Conservation (phyloP, 805 yeast genomes). For the baker's yeast (Saccharomyces cerevisiae) region DNA sequence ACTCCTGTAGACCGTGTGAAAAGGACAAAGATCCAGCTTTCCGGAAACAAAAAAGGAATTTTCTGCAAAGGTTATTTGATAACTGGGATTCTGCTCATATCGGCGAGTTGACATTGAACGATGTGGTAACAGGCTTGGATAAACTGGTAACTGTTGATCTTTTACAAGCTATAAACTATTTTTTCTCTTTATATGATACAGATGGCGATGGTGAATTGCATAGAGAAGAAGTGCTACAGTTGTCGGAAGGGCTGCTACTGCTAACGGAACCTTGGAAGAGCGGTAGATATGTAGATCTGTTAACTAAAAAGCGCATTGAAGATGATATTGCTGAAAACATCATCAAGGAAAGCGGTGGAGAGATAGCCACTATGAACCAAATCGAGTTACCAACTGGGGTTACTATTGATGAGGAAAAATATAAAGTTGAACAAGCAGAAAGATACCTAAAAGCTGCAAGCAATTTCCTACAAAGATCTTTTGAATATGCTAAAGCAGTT, state of each 20-base stretch:
- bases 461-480: conserved; percentile 75
- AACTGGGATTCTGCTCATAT: conserved; percentile 58
- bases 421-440: conserved; percentile 59
- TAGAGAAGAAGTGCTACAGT: conserved; percentile 69
- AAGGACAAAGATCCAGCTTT: conserved; percentile 30
- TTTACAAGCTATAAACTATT: conserved; percentile 69
- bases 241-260: conserved; percentile 80
- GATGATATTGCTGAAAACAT: conserved; percentile 59
- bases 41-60: conserved; percentile 34
- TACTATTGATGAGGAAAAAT: conserved; percentile 52
- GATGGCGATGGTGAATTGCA: conserved; percentile 53
- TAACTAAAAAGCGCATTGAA: conserved; percentile 57
- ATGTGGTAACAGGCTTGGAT: conserved; percentile 67
- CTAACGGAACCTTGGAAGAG: conserved; percentile 84
- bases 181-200: conserved; percentile 67
- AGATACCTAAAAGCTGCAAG: conserved; percentile 83
- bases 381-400: conserved; percentile 51
- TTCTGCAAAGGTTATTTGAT: conserved; percentile 55
- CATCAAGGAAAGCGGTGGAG: conserved; percentile 27
- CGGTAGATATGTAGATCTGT: conserved; percentile 52
- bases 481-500: conserved; percentile 78
- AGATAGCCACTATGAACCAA: conserved; percentile 30
- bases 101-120: conserved; percentile 56
- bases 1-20: conserved; percentile 51
- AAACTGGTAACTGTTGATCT: conserved; percentile 61